phyloP scores from a whole-genome alignment of 306 rosid genomes.

The Senna tora region DNA sequence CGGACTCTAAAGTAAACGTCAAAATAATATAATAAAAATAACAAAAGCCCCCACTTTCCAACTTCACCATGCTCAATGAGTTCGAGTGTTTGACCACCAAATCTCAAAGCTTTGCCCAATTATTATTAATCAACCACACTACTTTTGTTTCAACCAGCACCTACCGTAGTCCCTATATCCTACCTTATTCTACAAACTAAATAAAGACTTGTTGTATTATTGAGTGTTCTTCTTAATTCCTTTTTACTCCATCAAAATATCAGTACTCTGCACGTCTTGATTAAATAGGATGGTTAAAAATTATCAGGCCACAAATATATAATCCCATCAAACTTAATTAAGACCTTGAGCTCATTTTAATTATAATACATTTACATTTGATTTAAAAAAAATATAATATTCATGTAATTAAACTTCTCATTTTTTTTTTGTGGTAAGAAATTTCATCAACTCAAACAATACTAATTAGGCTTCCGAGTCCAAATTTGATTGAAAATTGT shows the following conservation, averaged over 20 bases:
- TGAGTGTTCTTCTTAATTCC: no score
- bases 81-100: conserved; percentile 1
- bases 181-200: not conserved
- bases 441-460: no score
- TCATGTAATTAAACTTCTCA: no score
- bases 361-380: no score
- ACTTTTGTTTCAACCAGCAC: conserved; percentile 9
- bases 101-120: not conserved
- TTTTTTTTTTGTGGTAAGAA: no score
- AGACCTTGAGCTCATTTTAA: no score
- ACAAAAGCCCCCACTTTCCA: not conserved
- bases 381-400: no score
- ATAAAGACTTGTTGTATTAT: not conserved
- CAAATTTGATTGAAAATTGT: no score
- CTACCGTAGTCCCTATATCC: not conserved
- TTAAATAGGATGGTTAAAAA: no score
- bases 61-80: not conserved
- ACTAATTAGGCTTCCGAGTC: no score
- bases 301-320: not conserved
- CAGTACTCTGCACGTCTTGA: not conserved
- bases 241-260: not conserved
- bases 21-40: no score
- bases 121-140: not conserved
- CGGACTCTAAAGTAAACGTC: not conserved
- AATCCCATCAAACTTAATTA: no score